Percentiles rank a stretch among this genome's conserved stretches.
These are phyloP conservation scores for Viola pubescens DNA, from an alignment of 441 rosid genomes.

Conservation along the genomic window DNA sequence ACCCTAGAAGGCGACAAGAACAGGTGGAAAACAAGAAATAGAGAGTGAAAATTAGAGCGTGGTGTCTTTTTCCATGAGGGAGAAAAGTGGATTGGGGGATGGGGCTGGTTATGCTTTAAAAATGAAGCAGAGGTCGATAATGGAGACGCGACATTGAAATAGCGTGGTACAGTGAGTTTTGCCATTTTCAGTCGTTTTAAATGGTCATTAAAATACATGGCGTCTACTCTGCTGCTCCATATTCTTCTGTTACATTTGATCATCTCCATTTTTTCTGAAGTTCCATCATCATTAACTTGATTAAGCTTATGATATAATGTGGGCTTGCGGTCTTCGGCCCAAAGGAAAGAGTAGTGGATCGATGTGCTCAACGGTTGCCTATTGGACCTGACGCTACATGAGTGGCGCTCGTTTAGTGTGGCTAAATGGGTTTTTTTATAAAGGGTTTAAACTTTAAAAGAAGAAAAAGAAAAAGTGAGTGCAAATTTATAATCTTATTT, in stretches of 20 bases:
- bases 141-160: slow-evolving; percentile 7
- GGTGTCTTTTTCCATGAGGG: no score
- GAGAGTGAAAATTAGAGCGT: neutral
- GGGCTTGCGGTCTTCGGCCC: neutral
- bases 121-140: slow-evolving; percentile 9
- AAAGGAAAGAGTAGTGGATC: no score
- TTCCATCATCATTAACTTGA: neutral
- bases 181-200: slow-evolving; percentile 17
- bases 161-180: slow-evolving; percentile 8
- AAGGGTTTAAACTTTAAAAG: no score
- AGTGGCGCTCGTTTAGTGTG: no score
- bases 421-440: no score
- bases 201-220: neutral
- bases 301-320: no score
- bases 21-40: slow-evolving; percentile 2
- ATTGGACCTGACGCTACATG: no score
- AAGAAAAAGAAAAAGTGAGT: no score
- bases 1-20: slow-evolving; percentile 13
- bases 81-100: neutral
- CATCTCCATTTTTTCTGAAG: neutral
- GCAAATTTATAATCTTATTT: no score
- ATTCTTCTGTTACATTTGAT: neutral
- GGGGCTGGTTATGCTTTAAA: slow-evolving; percentile 10
- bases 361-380: no score
- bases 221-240: neutral